Base-by-base conservation (phyloP, 108 stramenopile species). In the Nannochloropsis oceanica region DNA sequence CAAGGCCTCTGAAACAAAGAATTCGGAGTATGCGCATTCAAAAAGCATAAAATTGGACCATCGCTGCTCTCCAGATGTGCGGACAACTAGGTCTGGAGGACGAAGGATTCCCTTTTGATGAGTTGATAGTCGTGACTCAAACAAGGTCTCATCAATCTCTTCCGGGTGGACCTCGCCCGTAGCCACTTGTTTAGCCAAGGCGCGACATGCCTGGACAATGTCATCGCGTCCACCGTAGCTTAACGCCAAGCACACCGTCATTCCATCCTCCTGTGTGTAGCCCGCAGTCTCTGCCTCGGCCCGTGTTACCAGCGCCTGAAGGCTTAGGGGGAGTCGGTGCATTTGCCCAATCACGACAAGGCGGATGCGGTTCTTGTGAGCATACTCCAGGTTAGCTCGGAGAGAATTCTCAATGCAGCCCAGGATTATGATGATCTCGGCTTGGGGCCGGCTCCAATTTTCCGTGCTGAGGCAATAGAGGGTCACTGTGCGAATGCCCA, bases 391-490 rank as follows among this genome's bases (percentile, higher is more conserved):
- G 0, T 91, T 91, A 11, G 43, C 83, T 83, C 82, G 82, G 44
- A 87, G 44, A 43, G 44, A 80, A 1, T 79, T 43, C 22, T 34
- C 84, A n/a, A 22, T 24, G 84, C 80, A 80, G 22, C 24, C 18
- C 81, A 13, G 24, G 42, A 20, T 46, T 20, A 22, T 12, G 80
- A 25, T 27, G 18, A 87, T 81, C 44, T 88, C 84, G 12, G 34
- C 79, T 27, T 81, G 18, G 18, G 87, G 87, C 44, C 96, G 92
- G 44, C 90, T 92, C 95, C 95, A 95, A 85, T 96, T 96, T 88
- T 96, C 94, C n/a, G 95, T 93, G n/a, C 93, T 94, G 88, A 96
- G 95, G 25, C 91, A 94, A 88, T 94, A 97, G 26, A 97, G 81
- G 20, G 96, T 97, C 81, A 93, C 91, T 79, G 89, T 92, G 13